Conservation (phyloP, 2,329 filamentous ascomycete species). For the Aspergillus intermedius region DNA sequence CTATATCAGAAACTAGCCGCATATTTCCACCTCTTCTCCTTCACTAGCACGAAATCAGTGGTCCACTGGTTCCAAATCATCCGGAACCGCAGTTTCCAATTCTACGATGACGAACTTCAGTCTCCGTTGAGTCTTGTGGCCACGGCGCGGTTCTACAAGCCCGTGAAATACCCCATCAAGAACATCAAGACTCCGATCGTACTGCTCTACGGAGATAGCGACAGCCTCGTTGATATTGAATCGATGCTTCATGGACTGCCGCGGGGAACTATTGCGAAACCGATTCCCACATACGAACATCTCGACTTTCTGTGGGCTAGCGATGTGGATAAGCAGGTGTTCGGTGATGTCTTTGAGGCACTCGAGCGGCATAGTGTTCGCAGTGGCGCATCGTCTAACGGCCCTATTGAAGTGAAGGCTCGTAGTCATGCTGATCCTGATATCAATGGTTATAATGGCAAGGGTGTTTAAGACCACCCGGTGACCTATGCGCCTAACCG, state of each 20-base stretch:
- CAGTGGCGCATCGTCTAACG: neutral
- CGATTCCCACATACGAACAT: slow-evolving; percentile 91
- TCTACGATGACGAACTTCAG: slow-evolving; percentile 94
- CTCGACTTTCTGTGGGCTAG: slow-evolving; percentile 92
- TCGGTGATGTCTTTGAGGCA: slow-evolving; percentile 85
- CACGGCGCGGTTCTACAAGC: slow-evolving; percentile 78
- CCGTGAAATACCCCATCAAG: slow-evolving; percentile 89
- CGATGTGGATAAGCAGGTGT: slow-evolving; percentile 77
- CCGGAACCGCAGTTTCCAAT: slow-evolving; percentile 89
- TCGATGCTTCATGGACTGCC: slow-evolving; percentile 89
- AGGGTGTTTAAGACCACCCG: no score
- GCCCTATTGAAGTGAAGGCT: neutral
- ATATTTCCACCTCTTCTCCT: slow-evolving; percentile 93
- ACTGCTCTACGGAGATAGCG: slow-evolving; percentile 84
- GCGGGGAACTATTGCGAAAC: slow-evolving; percentile 72
- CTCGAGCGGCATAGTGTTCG: slow-evolving; percentile 50
- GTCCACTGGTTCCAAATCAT: slow-evolving; percentile 99
- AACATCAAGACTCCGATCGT: slow-evolving; percentile 97
- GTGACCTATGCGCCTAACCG: no score
- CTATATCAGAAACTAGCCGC: slow-evolving; percentile 85
- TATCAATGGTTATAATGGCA: no score
- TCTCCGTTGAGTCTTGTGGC: slow-evolving; percentile 65
- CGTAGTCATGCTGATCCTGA: no score
- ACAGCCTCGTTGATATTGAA: slow-evolving; percentile 88
- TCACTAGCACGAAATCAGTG: slow-evolving; percentile 91